phyloP scores from a whole-genome alignment of 352 stramenopile genomes.

The Elongisporangium anandrum region DNA sequence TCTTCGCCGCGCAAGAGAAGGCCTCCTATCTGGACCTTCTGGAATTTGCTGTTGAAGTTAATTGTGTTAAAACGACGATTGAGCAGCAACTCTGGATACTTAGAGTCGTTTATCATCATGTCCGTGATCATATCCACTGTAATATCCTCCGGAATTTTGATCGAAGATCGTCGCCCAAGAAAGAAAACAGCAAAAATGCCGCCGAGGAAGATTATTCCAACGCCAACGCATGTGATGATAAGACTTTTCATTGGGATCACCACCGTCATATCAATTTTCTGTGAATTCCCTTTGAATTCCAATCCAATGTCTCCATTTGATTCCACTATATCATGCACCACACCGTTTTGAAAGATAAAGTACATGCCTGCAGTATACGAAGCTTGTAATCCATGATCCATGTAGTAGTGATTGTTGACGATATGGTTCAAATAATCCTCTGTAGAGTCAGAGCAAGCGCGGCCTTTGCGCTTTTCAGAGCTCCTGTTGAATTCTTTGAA shows the following conservation, averaged over 20 bases:
- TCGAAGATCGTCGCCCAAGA: neutral
- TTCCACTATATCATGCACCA: conserved; percentile 12
- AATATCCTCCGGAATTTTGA: neutral
- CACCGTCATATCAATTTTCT: neutral
- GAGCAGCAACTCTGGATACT: neutral
- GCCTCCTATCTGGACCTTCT: neutral
- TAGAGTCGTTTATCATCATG: neutral
- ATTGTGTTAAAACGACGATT: neutral
- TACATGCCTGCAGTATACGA: conserved; percentile 43
- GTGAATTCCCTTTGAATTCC: neutral
- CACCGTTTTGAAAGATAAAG: conserved; percentile 53
- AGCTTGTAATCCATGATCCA: conserved; percentile 37
- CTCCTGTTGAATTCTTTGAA: conserved; percentile 9
- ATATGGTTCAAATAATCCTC: conserved; percentile 30
- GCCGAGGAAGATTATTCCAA: neutral
- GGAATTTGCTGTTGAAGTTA: neutral
- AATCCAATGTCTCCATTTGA: neutral
- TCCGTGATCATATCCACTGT: neutral
- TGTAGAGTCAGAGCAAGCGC: conserved; percentile 31
- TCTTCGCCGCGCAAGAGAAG: neutral
- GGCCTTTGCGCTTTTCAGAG: conserved; percentile 18
- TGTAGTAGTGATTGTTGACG: conserved; percentile 37
- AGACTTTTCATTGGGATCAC: neutral
- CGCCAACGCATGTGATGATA: neutral
- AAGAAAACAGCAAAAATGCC: neutral